Evolutionary conservation across 768 basidiomycete genomes (phyloP).

Genomic region (Cantharellus cinnabarinus): DNA sequence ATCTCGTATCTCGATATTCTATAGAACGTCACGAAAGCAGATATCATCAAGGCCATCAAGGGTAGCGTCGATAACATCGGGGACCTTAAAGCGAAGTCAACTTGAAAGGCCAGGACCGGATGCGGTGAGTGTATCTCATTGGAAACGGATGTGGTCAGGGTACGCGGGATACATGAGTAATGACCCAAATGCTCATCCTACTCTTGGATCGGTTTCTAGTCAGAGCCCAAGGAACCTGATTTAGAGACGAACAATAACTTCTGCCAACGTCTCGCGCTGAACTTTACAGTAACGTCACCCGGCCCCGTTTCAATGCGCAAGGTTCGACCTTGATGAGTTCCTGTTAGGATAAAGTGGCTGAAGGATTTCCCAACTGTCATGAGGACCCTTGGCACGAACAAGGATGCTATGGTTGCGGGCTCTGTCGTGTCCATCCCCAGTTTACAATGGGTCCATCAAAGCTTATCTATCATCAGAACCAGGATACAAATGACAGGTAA

Average conservation of each 20-base stretch:
- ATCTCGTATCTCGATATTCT: not conserved
- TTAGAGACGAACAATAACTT: conserved; percentile 35
- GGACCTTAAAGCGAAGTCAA: conserved; percentile 38
- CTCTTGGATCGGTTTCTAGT: conserved; percentile 20
- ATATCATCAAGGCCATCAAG: conserved; percentile 22
- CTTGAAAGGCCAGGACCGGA: conserved; percentile 35
- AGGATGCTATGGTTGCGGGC: conserved; percentile 40
- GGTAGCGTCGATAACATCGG: conserved; percentile 29
- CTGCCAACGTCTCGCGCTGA: conserved; percentile 43
- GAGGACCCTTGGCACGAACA: conserved; percentile 24
- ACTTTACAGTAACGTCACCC: conserved; percentile 36
- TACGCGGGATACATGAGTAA: not conserved
- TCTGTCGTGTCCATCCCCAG: conserved; percentile 35
- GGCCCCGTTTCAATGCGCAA: conserved; percentile 31
- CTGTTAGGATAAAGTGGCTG: not conserved
- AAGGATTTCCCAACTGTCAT: not conserved
- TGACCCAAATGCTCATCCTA: not conserved
- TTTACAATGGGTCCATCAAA: conserved; percentile 39
- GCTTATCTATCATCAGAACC: conserved; percentile 41
- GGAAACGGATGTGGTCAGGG: conserved; percentile 24
- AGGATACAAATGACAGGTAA: conserved; percentile 45
- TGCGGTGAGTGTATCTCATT: conserved; percentile 58
- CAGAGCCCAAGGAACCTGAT: conserved; percentile 49
- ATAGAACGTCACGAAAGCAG: not conserved
- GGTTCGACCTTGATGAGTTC: not conserved